phyloP scores from a whole-genome alignment of 371 early-diverging fungal genomes.

The Apophysomyces trapeziformis region DNA sequence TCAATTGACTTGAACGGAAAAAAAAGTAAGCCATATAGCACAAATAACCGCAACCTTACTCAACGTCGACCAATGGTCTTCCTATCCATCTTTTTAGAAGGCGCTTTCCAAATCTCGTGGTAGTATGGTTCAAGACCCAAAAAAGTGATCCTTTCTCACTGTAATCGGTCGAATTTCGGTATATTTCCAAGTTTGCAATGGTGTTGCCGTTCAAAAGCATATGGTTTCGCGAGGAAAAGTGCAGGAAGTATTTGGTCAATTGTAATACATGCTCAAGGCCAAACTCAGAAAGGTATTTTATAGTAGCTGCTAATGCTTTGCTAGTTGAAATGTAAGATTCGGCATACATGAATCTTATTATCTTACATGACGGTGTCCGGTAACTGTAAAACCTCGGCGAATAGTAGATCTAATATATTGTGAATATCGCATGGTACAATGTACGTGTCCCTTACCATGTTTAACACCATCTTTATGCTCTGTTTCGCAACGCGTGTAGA shows the following conservation, averaged over 20 bases:
- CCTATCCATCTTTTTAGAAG: conserved; percentile 83
- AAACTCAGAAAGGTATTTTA: conserved; percentile 70
- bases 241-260: conserved; percentile 63
- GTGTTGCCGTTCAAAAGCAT: conserved; percentile 83
- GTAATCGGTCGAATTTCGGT: conserved; percentile 61
- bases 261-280: conserved; percentile 59
- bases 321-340: conserved; percentile 17
- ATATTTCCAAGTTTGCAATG: conserved; percentile 77
- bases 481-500: conserved; percentile 44
- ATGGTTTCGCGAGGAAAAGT: conserved; percentile 69
- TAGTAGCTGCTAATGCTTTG: conserved; percentile 58
- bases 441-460: conserved; percentile 1
- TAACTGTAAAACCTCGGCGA: conserved; percentile 30
- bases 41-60: conserved; percentile 23
- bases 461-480: conserved; percentile 6
- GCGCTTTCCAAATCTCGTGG: conserved; percentile 77
- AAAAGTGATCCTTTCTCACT: conserved; percentile 63
- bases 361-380: conserved; percentile 42
- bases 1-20: conserved; percentile 45
- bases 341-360: neutral
- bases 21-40: neutral
- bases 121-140: conserved; percentile 70
- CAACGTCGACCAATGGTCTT: conserved; percentile 64
- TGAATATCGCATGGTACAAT: neutral
- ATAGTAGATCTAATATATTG: conserved; percentile 14